phyloP scores from a whole-genome alignment of 208 protist species.

The Trypanosoma cruzi region DNA sequence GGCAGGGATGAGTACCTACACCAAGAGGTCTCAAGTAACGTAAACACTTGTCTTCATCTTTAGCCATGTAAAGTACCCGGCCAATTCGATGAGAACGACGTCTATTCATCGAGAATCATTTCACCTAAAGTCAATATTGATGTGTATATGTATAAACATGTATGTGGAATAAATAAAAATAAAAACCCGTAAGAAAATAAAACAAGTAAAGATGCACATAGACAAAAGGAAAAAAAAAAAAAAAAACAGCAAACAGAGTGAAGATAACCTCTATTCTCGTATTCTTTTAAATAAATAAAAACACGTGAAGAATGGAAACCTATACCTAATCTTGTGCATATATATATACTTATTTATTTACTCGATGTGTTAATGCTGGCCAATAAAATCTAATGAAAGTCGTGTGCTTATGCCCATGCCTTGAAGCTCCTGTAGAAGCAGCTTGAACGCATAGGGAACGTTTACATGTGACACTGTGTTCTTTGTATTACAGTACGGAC shows the following conservation, averaged over 20 bases:
- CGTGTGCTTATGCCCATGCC: slow-evolving; percentile 43
- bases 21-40: slow-evolving; percentile 14
- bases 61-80: not conserved
- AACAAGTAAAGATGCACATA: not conserved
- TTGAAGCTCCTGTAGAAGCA: slow-evolving; percentile 99
- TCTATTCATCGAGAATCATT: not conserved
- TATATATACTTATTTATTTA: slow-evolving; percentile 14
- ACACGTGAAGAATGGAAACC: slow-evolving; percentile 15
- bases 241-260: slow-evolving; percentile 16
- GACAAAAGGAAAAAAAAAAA: slow-evolving; percentile 4
- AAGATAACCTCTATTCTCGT: slow-evolving; percentile 21
- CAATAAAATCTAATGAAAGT: slow-evolving; percentile 25
- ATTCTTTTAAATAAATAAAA: slow-evolving; percentile 18
- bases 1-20: slow-evolving; percentile 7
- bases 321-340: slow-evolving; percentile 12
- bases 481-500: slow-evolving; percentile 95
- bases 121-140: not conserved
- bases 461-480: slow-evolving; percentile 87
- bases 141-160: not conserved
- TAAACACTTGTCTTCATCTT: slow-evolving; percentile 8
- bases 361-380: slow-evolving; percentile 3
- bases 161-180: not conserved
- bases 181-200: not conserved
- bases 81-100: not conserved
- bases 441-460: slow-evolving; percentile 99